Base-by-base conservation (phyloP, 345 rosid species). In the Linum tenue region DNA sequence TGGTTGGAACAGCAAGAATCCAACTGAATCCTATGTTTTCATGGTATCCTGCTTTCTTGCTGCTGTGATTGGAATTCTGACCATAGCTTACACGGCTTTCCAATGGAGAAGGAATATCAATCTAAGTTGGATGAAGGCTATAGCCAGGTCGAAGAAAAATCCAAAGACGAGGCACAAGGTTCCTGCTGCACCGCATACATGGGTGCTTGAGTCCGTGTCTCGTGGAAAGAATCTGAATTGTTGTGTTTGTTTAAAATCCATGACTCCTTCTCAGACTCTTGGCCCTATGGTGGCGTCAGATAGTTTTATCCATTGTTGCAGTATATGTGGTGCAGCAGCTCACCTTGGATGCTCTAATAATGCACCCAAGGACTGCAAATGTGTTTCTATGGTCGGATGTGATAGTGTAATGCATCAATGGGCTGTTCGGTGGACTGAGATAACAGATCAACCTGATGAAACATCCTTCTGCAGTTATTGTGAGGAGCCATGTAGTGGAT, bases 81-180 rank as follows among this genome's bases (percentile, higher is more conserved):
- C 97, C 22, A 90, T 94, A 55, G 86, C 87, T 61, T 94, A 85
- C 75, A 88, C 95, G 0, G 95, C 97, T 69, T 88, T 86, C 67
- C 99, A 94, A 62, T 94, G 99, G 99, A 81, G 99, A 66, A 84
- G 97, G 68, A 90, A 94, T 69, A 88, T 90, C 72, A 94, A 86
- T 77, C 77, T 94, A 66, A 88, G 89, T 66, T 88, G 97, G 99
- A 94, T 81, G 79, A 94, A 83, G 80, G 97, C 99, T 65, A 77
- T 94, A 64, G 94, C 95, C 37, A 86, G 88, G 59, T 86, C 96
- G 2, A 94, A 88, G 88, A 90, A 84, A 74, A 92, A 88, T 62
- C 97, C 97, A 0, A 88, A 94, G 83, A 80, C 91, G 12, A 81
- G 84, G 72, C 87, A 86, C 77, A 85, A 78, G 76, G 80, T 69